Conservation (phyloP, 1,139 yeast species). For the Lodderomyces pseudojiufengensis region DNA sequence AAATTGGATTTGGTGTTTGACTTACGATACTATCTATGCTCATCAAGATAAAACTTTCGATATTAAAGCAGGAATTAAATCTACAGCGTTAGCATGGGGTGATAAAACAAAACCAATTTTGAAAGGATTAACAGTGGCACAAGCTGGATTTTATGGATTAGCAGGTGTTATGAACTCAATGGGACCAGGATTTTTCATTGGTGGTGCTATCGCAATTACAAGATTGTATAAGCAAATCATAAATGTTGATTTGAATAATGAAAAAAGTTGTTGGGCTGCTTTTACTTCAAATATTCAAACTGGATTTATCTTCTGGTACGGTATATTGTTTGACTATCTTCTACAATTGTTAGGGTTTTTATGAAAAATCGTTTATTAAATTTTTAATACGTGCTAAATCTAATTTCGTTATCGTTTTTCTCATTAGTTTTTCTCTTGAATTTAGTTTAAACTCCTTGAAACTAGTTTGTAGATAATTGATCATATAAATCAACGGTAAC, state of each 20-base stretch:
- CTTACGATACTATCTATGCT: constrained; percentile 93
- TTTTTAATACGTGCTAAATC: constrained; percentile 18
- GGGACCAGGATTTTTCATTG: constrained; percentile 80
- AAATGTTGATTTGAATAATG: constrained; percentile 73
- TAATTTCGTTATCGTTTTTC: constrained; percentile 28
- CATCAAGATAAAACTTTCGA: constrained; percentile 95
- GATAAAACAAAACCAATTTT: constrained; percentile 67
- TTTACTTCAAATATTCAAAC: constrained; percentile 76
- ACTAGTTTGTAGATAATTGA: constrained; percentile 23
- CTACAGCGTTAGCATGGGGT: constrained; percentile 95
- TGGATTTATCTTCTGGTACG: constrained; percentile 75
- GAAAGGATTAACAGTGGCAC: constrained; percentile 60
- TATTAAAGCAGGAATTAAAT: constrained; percentile 82
- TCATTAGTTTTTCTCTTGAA: constrained; percentile 19
- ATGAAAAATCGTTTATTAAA: constrained; percentile 18
- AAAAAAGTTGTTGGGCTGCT: constrained; percentile 76
- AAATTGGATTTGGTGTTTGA: constrained; percentile 89
- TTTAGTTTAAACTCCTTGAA: constrained; percentile 21
- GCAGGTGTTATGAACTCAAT: constrained; percentile 80
- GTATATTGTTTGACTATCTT: constrained; percentile 72
- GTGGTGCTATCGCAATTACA: constrained; percentile 64
- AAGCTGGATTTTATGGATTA: constrained; percentile 57
- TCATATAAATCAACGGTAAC: constrained; percentile 31
- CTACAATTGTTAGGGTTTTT: constrained; percentile 44
- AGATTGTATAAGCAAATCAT: constrained; percentile 65